Base-by-base conservation (phyloP, 2,329 filamentous ascomycete genomes). In the Parafenestella ontariensis region DNA sequence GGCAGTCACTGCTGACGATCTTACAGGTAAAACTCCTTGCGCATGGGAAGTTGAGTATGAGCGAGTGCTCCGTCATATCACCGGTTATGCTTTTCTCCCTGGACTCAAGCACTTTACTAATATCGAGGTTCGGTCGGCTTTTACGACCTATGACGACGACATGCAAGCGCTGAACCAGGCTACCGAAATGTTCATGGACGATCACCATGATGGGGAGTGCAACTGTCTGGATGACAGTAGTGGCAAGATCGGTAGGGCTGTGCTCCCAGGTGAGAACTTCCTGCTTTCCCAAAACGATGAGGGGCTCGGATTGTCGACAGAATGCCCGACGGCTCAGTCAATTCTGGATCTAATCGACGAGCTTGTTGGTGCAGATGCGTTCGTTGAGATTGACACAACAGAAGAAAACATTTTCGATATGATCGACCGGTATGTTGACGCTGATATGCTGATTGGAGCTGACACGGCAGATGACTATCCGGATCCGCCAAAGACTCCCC, bases 211-310 rank as follows among this genome's bases (percentile, higher is more conserved):
- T 17, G 45, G 45, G 29, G 52, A 63, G 18, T 59, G 29, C 21
- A 37, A 31, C 1, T 55, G 42, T 17, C 29, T 50, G 4, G 41
- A 48, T 24, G n/a, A n/a, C n/a, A n/a, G n/a, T n/a, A n/a, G n/a
- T n/a, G 41, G 18, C 36, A 21, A 33, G 18, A 1, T 24, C 23
- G 24, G 11, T 45, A 1, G n/a, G 11, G 33, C 46, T 42, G 20
- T 55, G 13, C 31, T 60, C 1, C 51, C 51, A 10, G 54, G 49
- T 11, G 48, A 57, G 23, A 44, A 39, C 28, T 51, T 29, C 18
- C 18, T 34, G 21, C 49, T 20, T 7, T 50, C 24, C 23, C 13
- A 41, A 26, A 45, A 37, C 23, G 8, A 26, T 11, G 18, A 41
- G 5, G n/a, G 10, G 34, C 6, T 37, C 13, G 31, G n/a, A 10